Evolutionary conservation across 78 protist genomes (phyloP), one percentile per base, ranked within the genome.

Genomic region (Dictyostelium purpureum): DNA sequence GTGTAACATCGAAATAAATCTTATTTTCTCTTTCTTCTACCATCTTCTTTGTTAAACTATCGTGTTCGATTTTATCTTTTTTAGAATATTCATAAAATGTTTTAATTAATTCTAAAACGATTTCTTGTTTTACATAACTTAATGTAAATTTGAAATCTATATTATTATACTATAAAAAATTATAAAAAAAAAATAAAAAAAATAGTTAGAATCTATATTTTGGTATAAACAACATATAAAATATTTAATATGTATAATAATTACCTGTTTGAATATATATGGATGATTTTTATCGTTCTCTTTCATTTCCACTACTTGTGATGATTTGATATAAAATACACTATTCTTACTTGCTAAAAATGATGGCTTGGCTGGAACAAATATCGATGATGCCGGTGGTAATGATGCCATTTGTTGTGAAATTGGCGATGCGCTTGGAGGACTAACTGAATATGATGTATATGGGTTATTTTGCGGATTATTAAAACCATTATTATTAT

Each of bases 301-400:
- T 54, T 79, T 90, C 94, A 90, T 90, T 69, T 90, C 94, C 7
- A 81, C 51, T 7, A 85, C 82, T 59, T 85, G 92, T 56, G 63
- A 71, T 24, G 92, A 59, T 59, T 85, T 66, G 4, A 85, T 65
- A 35, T 37, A 73, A 51, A 85, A 85, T 33, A 85, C 43, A 40
- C 73, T 82, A 10, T 18, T 61, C 26, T 70, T 67, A 2, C 73
- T 37, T 6, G 69, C 82, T 21, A 76, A 35, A 18, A 52, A 76
- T 47, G 82, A 52, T 33, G 82, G 43, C 21, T 70, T 52, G 16
- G 33, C 38, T 63, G 26, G 71, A 16, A 28, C 71, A 33, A 63
- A 63, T n/a, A n/a, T n/a, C n/a, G n/a, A n/a, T n/a, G n/a, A n/a
- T n/a, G n/a, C 37, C 11, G 66, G 6, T 6, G 66, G 14, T n/a